Evolutionary conservation across 2,329 filamentous ascomycete species (phyloP).

Genomic region (Rhinocladiella mackenziei): DNA sequence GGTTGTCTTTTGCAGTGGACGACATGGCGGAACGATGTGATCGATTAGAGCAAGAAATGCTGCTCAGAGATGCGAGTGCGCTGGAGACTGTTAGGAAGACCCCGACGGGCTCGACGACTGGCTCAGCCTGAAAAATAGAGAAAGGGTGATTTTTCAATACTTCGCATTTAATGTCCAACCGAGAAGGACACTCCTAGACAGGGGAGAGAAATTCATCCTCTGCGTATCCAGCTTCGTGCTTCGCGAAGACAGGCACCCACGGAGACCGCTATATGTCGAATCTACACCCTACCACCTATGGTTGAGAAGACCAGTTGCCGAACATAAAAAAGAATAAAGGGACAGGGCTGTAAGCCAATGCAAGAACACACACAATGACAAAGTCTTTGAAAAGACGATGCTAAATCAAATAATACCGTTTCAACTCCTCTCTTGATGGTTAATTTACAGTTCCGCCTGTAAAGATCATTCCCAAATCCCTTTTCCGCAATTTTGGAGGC

Average conservation of each 20-base stretch:
- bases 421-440: slow-evolving; percentile 10
- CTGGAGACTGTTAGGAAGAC: slow-evolving; percentile 14
- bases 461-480: slow-evolving; percentile 1
- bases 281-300: too few species aligned
- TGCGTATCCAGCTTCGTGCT: too few species aligned
- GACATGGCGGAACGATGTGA: slow-evolving; percentile 32
- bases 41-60: slow-evolving; percentile 30
- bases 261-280: too few species aligned
- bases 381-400: background rate
- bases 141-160: too few species aligned
- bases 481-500: background rate
- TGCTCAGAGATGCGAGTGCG: slow-evolving; percentile 21
- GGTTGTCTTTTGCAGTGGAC: slow-evolving; percentile 20
- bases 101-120: slow-evolving; percentile 9
- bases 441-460: background rate
- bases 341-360: too few species aligned
- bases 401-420: slow-evolving; percentile 2
- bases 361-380: too few species aligned
- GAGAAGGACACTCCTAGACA: too few species aligned
- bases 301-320: too few species aligned
- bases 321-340: too few species aligned
- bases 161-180: too few species aligned
- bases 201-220: too few species aligned
- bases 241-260: too few species aligned
- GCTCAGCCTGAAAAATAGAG: slow-evolving; percentile 8